A percentile compares a stretch with the other conserved stretches of the same genome.
Evolutionary conservation across 2,329 filamentous ascomycete species (phyloP).

Genomic region (Cladophialophora exuberans): DNA sequence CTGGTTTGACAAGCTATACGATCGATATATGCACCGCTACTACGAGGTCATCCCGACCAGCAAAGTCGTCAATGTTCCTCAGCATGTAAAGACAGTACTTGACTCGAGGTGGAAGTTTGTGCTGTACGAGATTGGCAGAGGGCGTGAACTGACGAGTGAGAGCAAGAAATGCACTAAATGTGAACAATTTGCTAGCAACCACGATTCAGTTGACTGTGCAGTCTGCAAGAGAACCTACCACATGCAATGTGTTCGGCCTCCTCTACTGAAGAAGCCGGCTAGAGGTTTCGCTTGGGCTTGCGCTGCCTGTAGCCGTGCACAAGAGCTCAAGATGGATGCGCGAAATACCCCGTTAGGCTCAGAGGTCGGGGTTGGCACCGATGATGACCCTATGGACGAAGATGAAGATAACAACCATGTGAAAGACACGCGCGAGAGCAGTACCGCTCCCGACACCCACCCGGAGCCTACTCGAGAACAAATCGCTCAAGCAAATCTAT

Average conservation of each 20-base stretch:
- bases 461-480: constrained; percentile 77
- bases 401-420: constrained; percentile 72
- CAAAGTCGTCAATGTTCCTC: constrained; percentile 93
- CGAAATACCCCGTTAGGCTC: constrained; percentile 78
- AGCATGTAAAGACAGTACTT: constrained; percentile 90
- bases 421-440: constrained; percentile 43
- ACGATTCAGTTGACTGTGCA: constrained; percentile 95
- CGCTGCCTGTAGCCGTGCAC: constrained; percentile 91
- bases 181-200: constrained; percentile 83
- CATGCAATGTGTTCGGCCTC: constrained; percentile 95
- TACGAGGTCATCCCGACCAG: constrained; percentile 94
- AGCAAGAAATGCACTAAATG: constrained; percentile 97
- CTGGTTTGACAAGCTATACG: constrained; percentile 97
- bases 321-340: constrained; percentile 88
- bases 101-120: constrained; percentile 97
- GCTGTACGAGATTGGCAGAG: constrained; percentile 87
- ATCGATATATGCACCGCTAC: constrained; percentile 96
- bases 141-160: constrained; percentile 93
- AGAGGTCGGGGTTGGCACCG: constrained; percentile 55
- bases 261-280: constrained; percentile 91
- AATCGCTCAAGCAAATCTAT: constrained; percentile 87
- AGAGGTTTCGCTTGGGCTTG: constrained; percentile 98
- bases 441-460: constrained; percentile 52
- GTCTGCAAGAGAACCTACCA: constrained; percentile 95
- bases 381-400: constrained; percentile 66